Conservation (phyloP, 2,329 filamentous ascomycete species). For the Ceratocystis colombiana region DNA sequence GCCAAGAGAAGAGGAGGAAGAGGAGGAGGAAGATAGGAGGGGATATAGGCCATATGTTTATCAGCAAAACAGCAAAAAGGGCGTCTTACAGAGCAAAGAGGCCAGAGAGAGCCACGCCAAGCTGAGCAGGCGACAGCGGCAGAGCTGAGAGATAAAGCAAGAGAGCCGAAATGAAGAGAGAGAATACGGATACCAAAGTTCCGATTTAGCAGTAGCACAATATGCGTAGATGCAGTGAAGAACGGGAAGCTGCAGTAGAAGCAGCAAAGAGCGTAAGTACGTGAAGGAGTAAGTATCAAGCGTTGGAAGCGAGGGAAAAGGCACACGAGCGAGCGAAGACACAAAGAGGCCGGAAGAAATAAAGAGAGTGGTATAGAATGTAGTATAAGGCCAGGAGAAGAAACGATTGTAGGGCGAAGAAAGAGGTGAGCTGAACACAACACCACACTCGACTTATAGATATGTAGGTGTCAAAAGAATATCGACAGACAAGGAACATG, state of each 20-base stretch:
- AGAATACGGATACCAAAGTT: constrained; percentile 12
- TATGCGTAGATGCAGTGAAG: constrained; percentile 5
- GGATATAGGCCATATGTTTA: constrained; percentile 3
- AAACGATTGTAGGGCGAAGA: constrained; percentile 15
- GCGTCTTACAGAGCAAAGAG: background rate
- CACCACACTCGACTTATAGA: background rate
- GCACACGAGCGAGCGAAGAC: constrained; percentile 14
- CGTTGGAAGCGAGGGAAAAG: constrained; percentile 20
- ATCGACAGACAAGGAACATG: constrained; percentile 21
- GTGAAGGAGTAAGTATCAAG: constrained; percentile 26
- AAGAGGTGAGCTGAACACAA: constrained; percentile 21
- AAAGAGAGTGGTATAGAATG: background rate
- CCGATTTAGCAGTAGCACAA: constrained; percentile 1
- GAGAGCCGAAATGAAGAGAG: constrained; percentile 2
- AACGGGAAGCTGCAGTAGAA: background rate
- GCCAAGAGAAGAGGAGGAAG: background rate
- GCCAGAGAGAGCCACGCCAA: background rate
- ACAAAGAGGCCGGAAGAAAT: background rate
- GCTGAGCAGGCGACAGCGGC: background rate
- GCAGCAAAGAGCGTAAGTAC: constrained; percentile 14
- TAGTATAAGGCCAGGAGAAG: background rate
- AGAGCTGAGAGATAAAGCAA: background rate
- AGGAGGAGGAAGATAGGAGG: background rate
- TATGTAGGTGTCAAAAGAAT: background rate
- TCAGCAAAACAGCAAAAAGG: background rate